phyloP scores from a whole-genome alignment of 768 basidiomycete species.

The Cyclocybe cylindracea region DNA sequence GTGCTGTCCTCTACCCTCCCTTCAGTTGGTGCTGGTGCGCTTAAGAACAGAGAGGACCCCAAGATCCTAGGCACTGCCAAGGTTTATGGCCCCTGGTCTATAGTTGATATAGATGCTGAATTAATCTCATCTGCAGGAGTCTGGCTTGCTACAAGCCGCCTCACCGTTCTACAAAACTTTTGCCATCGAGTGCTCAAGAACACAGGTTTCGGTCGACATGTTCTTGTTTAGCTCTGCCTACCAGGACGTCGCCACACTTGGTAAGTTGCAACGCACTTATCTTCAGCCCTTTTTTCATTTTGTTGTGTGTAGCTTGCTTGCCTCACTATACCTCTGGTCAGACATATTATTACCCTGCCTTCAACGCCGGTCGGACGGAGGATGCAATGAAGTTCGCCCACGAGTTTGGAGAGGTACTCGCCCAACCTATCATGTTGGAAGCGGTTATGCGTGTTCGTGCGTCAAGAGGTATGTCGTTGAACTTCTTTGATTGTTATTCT shows the following conservation, averaged over 20 bases:
- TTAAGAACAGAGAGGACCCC: slow-evolving; percentile 96
- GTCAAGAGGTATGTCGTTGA: slow-evolving; percentile 69
- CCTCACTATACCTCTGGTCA: slow-evolving; percentile 98
- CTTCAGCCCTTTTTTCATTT: background rate
- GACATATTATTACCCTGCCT: slow-evolving; percentile 97
- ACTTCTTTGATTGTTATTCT: background rate
- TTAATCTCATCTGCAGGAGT: slow-evolving; percentile 58
- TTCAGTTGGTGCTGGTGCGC: slow-evolving; percentile 82
- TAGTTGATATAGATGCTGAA: background rate
- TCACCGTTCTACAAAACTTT: slow-evolving; percentile 98
- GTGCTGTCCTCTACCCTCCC: slow-evolving; percentile 86
- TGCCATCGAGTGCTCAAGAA: slow-evolving; percentile 96
- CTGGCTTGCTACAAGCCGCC: slow-evolving; percentile 88
- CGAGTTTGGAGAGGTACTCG: slow-evolving; percentile 91
- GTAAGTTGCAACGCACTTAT: slow-evolving; percentile 38
- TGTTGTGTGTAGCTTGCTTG: slow-evolving; percentile 62
- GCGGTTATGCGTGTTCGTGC: slow-evolving; percentile 98
- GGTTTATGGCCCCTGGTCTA: slow-evolving; percentile 36
- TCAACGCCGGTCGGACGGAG: slow-evolving; percentile 92
- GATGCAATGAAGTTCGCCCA: slow-evolving; percentile 99
- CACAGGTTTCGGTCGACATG: slow-evolving; percentile 98
- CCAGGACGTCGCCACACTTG: slow-evolving; percentile 93
- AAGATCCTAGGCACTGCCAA: slow-evolving; percentile 95
- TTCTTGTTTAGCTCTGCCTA: slow-evolving; percentile 95
- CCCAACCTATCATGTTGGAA: slow-evolving; percentile 94